A percentile compares a stretch with the other conserved stretches of the same genome.
Conservation (phyloP, 495 filamentous ascomycete genomes). For the Evernia prunastri region DNA sequence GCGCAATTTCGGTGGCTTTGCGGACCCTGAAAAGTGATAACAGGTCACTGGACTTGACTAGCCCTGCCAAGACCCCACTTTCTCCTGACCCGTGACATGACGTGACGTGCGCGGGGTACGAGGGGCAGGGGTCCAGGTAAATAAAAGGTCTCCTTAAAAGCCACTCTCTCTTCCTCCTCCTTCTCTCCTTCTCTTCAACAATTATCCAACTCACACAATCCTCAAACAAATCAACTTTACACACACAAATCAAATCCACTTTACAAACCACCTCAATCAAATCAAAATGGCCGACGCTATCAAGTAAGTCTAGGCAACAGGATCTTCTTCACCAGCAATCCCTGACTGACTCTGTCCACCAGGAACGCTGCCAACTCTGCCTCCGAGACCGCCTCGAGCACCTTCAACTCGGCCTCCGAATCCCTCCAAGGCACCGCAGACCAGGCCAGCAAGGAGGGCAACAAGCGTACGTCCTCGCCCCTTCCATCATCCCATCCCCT, state of each 20-base stretch:
- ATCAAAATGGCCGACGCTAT: constrained; percentile 22
- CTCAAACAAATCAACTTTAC: not conserved
- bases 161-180: not conserved
- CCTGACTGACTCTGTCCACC: not conserved
- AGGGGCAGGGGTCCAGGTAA: no score
- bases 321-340: not conserved
- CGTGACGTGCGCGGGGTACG: constrained; percentile 17
- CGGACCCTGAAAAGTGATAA: not conserved
- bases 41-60: not conserved
- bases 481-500: not conserved
- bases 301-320: constrained; percentile 3
- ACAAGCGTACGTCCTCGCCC: constrained; percentile 40
- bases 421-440: constrained; percentile 42
- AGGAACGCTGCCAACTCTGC: constrained; percentile 11
- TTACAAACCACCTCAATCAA: not conserved
- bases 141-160: constrained; percentile 2
- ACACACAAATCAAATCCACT: not conserved
- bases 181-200: not conserved
- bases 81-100: not conserved
- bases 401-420: constrained; percentile 55
- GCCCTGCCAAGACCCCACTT: not conserved
- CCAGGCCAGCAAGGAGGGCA: constrained; percentile 55
- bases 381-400: constrained; percentile 33
- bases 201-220: not conserved
- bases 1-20: not conserved